Conservation (phyloP, 495 filamentous ascomycete species). For the Zalerion maritima region DNA sequence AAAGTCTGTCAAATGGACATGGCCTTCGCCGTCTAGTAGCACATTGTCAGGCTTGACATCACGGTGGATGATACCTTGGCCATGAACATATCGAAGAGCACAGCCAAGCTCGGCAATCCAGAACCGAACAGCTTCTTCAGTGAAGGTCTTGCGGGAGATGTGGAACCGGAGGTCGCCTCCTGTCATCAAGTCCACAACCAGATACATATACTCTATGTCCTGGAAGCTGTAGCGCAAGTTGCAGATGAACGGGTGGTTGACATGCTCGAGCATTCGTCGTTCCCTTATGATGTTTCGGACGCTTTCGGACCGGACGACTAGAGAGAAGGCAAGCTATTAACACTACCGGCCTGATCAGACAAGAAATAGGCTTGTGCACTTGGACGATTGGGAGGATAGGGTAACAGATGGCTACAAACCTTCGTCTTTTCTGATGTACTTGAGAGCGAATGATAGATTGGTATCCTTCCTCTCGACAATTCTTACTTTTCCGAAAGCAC, state of each 20-base stretch:
- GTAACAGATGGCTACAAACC: conserved; percentile 35
- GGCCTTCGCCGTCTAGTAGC: conserved; percentile 80
- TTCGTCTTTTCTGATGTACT: conserved; percentile 99
- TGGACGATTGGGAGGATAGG: background rate
- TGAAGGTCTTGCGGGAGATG: conserved; percentile 95
- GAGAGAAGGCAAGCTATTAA: conserved; percentile 6
- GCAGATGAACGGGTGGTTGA: conserved; percentile 96
- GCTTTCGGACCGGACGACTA: conserved; percentile 93
- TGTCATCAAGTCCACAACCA: conserved; percentile 97
- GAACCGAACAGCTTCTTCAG: conserved; percentile 90
- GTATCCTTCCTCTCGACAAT: conserved; percentile 98
- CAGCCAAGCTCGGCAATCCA: conserved; percentile 93
- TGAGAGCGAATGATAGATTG: conserved; percentile 77
- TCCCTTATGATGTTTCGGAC: conserved; percentile 97
- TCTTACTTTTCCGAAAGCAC: conserved; percentile 94
- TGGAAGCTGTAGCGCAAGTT: conserved; percentile 98
- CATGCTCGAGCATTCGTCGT: conserved; percentile 90
- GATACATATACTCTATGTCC: conserved; percentile 98
- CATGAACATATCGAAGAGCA: conserved; percentile 81
- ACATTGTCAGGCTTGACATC: conserved; percentile 98
- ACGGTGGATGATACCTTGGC: conserved; percentile 84
- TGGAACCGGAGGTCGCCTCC: conserved; percentile 95
- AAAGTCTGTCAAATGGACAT: conserved; percentile 96
- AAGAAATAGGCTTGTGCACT: background rate
- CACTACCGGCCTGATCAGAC: conserved; percentile 1